phyloP scores from a whole-genome alignment of 768 basidiomycete genomes.

The Rhodocollybia butyracea region DNA sequence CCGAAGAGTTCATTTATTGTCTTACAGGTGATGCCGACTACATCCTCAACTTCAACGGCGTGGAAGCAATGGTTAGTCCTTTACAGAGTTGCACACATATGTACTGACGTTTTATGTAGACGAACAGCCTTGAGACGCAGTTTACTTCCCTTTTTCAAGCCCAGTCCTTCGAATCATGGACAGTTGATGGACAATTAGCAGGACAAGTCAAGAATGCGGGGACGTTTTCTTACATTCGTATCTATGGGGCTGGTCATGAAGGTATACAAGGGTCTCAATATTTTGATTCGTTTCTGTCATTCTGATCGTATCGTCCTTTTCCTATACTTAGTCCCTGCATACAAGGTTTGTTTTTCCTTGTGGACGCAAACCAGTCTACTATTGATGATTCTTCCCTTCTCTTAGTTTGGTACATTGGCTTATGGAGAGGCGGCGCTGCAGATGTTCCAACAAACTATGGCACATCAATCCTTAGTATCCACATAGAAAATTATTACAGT shows the following conservation, averaged over 20 bases:
- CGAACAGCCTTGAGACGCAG: constrained; percentile 26
- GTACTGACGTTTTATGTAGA: background rate
- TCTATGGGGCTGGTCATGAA: constrained; percentile 28
- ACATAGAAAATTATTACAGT: constrained; percentile 1
- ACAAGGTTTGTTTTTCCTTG: constrained; percentile 12
- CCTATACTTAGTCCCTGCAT: constrained; percentile 20
- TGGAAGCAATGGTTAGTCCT: constrained; percentile 36
- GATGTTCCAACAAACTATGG: constrained; percentile 23
- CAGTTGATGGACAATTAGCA: constrained; percentile 31
- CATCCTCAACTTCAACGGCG: constrained; percentile 38
- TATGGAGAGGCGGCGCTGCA: constrained; percentile 20
- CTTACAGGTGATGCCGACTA: constrained; percentile 26
- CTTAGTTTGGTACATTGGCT: constrained; percentile 14
- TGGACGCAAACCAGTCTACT: too few species aligned
- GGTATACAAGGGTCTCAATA: background rate
- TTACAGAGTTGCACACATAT: background rate
- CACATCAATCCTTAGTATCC: constrained; percentile 11
- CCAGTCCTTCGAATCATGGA: constrained; percentile 32
- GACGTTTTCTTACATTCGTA: constrained; percentile 41
- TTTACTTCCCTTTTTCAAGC: constrained; percentile 26
- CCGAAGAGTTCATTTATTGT: background rate
- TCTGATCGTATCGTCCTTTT: background rate
- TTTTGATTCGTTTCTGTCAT: background rate
- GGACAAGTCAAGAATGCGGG: constrained; percentile 44
- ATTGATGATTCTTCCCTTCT: background rate